Conservation (phyloP, 176 grass and related monocot species). For the Raddia distichophylla region DNA sequence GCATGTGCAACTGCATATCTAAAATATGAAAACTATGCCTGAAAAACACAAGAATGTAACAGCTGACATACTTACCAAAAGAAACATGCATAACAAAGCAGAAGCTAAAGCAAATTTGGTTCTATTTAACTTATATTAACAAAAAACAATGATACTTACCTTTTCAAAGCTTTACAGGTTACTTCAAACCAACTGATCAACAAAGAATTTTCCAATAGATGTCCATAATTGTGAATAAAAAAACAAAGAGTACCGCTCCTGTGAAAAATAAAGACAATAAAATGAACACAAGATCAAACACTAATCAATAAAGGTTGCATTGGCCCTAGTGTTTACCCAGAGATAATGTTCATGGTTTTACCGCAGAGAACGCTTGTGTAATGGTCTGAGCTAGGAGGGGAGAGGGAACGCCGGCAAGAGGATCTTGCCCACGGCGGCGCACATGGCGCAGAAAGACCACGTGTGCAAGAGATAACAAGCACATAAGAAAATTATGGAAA, state of each 20-base stretch:
- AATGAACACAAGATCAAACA: constrained; percentile 20
- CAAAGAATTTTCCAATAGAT: constrained; percentile 64
- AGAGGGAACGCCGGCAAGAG: no score
- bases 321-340: neutral
- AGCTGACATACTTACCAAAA: constrained; percentile 2
- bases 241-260: constrained; percentile 71
- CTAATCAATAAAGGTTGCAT: neutral
- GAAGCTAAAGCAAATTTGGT: constrained; percentile 15
- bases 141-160: constrained; percentile 52
- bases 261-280: constrained; percentile 36
- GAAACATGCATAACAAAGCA: neutral
- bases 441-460: no score
- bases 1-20: neutral
- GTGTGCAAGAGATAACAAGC: neutral
- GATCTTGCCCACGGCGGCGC: no score
- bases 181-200: constrained; percentile 75
- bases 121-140: constrained; percentile 27
- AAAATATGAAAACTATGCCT: neutral
- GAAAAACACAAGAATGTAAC: constrained; percentile 18
- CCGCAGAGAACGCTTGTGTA: neutral
- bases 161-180: constrained; percentile 67
- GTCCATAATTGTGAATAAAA: constrained; percentile 78
- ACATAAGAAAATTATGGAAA: neutral
- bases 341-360: neutral
- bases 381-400: no score